Base-by-base conservation (phyloP, 495 filamentous ascomycete species). In the Daldinia childiae region DNA sequence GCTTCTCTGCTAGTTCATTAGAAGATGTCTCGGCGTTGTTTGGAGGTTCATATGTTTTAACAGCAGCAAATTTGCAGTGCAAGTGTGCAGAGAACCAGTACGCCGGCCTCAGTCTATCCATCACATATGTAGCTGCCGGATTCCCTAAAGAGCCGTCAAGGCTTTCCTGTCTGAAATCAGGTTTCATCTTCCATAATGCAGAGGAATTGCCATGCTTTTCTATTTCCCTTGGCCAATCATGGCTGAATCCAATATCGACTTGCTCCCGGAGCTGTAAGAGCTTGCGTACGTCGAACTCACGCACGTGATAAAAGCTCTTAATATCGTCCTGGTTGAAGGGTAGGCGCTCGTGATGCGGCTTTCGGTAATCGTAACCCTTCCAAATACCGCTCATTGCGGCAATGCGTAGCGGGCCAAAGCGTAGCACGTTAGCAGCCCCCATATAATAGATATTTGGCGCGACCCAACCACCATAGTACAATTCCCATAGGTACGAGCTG, bases 391-490 rank as follows among this genome's bases (percentile, higher is more conserved):
- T 93, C 80, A 98, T 83, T 0, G 90, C 94, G n/a, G 92, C 91
- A 65, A 99, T 97, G 3, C 95, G 90, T 19, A 98, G 79, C 2
- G 90, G 88, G 3, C 94, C 94, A 55, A 93, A 85, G 15, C 91
- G 90, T 6, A 99, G 73, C 8, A 98, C 89, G 72, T 94, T 96
- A 27, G 95, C 92, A 12, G 94, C 93, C 45, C 95, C 95, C 72
- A 98, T 79, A 82, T 97, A 99, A 83, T 96, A 99, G 58, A 99
- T 99, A 59, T 95, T 97, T 17, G 92, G 94, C 1, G 95, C 95
- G 1, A 93, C 95, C 95, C 95, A 99, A 39, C 95, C 95, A 43
- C 95, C 95, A 77, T 98, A 97, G 82, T 92, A 96, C 3, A 99
- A 86, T 76, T 99, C 95, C 81, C 87, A 93, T 0, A 97, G 78